A percentile compares a stretch with the other conserved stretches of the same genome.
Evolutionary conservation across 2,329 filamentous ascomycete genomes (phyloP).

Genomic region (Nemania bipapillata): DNA sequence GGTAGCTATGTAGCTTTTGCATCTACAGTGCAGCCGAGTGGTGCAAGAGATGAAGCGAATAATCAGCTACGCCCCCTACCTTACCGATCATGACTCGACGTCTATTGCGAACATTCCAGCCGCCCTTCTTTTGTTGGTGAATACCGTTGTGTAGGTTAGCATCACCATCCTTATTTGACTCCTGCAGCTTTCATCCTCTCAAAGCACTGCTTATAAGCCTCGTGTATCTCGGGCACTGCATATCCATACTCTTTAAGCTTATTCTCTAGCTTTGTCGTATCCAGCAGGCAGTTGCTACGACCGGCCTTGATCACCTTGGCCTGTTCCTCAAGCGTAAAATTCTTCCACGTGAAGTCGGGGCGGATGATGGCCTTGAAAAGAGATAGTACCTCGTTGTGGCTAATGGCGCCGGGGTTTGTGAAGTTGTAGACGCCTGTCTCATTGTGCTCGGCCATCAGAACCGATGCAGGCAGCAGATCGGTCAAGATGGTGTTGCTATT

Average conservation of each 20-base stretch:
- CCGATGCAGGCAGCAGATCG: slow-evolving; percentile 70
- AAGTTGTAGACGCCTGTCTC: slow-evolving; percentile 76
- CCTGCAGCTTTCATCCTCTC: slow-evolving; percentile 70
- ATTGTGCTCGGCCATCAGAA: slow-evolving; percentile 68
- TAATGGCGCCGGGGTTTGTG: slow-evolving; percentile 75
- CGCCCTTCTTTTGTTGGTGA: background rate
- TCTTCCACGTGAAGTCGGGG: slow-evolving; percentile 70
- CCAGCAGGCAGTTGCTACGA: slow-evolving; percentile 73
- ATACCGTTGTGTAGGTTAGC: background rate
- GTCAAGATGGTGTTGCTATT: slow-evolving; percentile 75
- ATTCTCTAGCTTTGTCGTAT: slow-evolving; percentile 68
- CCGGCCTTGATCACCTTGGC: slow-evolving; percentile 74
- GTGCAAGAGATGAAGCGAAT: background rate
- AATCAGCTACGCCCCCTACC: background rate
- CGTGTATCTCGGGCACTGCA: slow-evolving; percentile 69
- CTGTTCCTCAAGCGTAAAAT: slow-evolving; percentile 74
- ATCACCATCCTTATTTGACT: slow-evolving; percentile 55
- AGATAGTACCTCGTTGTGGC: slow-evolving; percentile 74
- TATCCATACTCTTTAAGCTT: slow-evolving; percentile 70
- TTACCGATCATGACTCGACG: background rate
- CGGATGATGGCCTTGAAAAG: slow-evolving; percentile 73
- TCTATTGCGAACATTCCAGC: background rate
- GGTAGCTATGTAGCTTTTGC: no score
- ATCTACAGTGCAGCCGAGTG: background rate
- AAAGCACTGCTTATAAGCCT: slow-evolving; percentile 71